Conservation (phyloP, 2,329 filamentous ascomycete genomes). For the Aspergillus tanneri region DNA sequence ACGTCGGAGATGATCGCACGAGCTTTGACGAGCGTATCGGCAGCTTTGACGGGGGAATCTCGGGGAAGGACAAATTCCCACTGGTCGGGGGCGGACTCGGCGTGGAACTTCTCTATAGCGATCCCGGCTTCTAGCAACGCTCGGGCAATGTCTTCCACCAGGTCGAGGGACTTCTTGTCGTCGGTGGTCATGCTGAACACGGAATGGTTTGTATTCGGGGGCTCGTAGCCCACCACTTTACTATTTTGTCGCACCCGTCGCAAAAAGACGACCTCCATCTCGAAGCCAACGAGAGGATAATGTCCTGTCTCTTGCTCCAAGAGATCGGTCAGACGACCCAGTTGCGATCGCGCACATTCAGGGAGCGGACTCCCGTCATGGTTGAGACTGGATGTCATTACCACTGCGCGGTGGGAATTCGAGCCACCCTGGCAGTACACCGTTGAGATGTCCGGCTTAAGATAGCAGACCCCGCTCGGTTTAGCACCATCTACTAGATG, state of each 20-base stretch:
- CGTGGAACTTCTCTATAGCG: conserved; percentile 27
- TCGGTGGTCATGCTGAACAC: conserved; percentile 59
- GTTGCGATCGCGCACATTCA: conserved; percentile 4
- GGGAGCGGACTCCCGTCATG: not conserved
- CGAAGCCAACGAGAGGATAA: conserved; percentile 62
- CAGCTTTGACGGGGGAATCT: conserved; percentile 20
- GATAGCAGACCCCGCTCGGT: not conserved
- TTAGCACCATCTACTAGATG: not conserved
- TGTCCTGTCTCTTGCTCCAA: not conserved
- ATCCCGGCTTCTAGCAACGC: conserved; percentile 19
- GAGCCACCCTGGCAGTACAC: conserved; percentile 2
- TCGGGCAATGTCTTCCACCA: conserved; percentile 20
- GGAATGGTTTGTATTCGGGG: conserved; percentile 62
- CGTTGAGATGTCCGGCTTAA: conserved; percentile 1
- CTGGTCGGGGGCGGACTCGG: conserved; percentile 27
- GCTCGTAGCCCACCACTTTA: conserved; percentile 31
- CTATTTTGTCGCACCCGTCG: conserved; percentile 36
- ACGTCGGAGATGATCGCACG: conserved; percentile 21
- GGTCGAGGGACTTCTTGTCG: conserved; percentile 50
- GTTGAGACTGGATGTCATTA: not conserved
- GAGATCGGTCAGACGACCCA: not conserved
- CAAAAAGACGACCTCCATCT: conserved; percentile 72
- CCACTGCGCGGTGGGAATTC: conserved; percentile 1
- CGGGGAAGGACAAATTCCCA: conserved; percentile 31
- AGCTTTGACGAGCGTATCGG: conserved; percentile 26